Base-by-base conservation (phyloP, 805 yeast genomes). In the Barnettozyma siamensis region DNA sequence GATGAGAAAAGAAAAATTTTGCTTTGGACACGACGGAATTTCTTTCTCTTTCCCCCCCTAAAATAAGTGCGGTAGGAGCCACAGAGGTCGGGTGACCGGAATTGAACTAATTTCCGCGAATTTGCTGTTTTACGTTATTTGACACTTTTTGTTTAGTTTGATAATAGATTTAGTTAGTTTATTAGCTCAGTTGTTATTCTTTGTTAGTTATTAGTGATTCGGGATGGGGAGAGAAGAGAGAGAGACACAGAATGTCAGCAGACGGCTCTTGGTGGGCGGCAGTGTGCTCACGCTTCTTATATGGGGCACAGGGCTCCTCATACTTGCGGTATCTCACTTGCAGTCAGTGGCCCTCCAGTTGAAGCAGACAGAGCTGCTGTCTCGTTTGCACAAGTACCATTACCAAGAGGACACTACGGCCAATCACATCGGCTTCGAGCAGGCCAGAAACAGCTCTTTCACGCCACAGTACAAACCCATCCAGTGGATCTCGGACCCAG, bases 401-500 rank as follows among this genome's bases (percentile, higher is more conserved):
- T 34, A 41, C 27, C 3, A 34, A 5, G 32, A 30, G 16, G 5
- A 17, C 5, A 20, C 28, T 21, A 5, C 18, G 4, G 10, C 31
- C 2, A 38, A 34, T 18, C 35, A 47, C 15, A 41, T 57, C 3
- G 50, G 58, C 1, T 70, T 78, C 38, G 62, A 65, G 2, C 64
- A 66, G 31, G 63, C 70, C 3, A 70, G 91, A 48, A 73, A 75
- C 38, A 78, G 78, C 1, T 67, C 73, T 3, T 83, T 83, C 50
- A 46, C 56, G 0, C 82, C 93, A 0, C 60, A 64, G 13, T 60
- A 54, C 37, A 73, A 75, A 46, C 59, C 72, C 8, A 66, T 87
- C 26, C 91, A 83, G 58, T 87, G 95, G 95, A 75, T 86, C 34
- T 53, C 58, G 10, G 65, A 62, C 15, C 76, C 77, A 2, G 67